Conservation (phyloP, 495 filamentous ascomycete genomes). For the Echria macrotheca region DNA sequence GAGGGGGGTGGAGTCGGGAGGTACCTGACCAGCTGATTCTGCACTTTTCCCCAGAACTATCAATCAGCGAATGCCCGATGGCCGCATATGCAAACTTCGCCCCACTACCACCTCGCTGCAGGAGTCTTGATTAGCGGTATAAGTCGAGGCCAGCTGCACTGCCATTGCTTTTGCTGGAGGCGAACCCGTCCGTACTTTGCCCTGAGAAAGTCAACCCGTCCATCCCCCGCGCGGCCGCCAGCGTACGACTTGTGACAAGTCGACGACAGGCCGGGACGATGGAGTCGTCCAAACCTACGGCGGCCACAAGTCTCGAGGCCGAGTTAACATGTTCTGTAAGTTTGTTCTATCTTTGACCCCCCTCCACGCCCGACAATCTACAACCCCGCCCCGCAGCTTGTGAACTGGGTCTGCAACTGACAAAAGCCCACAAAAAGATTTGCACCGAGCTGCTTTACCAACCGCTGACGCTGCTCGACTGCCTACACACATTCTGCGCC, state of each 20-base stretch:
- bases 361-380: background rate
- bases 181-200: too few relatives aligned
- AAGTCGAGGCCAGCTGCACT: background rate
- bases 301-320: slow-evolving; percentile 66
- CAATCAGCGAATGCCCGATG: background rate
- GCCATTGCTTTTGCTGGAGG: too few relatives aligned
- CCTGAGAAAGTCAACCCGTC: too few relatives aligned
- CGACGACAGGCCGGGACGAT: background rate
- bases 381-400: background rate
- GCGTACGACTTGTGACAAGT: too few relatives aligned
- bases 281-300: slow-evolving; percentile 19
- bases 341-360: slow-evolving; percentile 1
- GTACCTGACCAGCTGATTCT: background rate
- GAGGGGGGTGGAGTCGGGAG: background rate
- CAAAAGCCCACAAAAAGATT: slow-evolving; percentile 53
- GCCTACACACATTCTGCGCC: slow-evolving; percentile 95
- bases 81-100: background rate
- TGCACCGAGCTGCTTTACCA: slow-evolving; percentile 95
- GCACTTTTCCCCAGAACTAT: too few relatives aligned
- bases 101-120: background rate
- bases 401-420: background rate
- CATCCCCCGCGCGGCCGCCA: too few relatives aligned
- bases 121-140: background rate
- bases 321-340: slow-evolving; percentile 87
- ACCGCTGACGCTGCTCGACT: slow-evolving; percentile 92